Percentiles rank a stretch among this genome's conserved stretches.
phyloP scores from a whole-genome alignment of 2,329 filamentous ascomycete genomes.

The Myriosclerotinia duriaeana region DNA sequence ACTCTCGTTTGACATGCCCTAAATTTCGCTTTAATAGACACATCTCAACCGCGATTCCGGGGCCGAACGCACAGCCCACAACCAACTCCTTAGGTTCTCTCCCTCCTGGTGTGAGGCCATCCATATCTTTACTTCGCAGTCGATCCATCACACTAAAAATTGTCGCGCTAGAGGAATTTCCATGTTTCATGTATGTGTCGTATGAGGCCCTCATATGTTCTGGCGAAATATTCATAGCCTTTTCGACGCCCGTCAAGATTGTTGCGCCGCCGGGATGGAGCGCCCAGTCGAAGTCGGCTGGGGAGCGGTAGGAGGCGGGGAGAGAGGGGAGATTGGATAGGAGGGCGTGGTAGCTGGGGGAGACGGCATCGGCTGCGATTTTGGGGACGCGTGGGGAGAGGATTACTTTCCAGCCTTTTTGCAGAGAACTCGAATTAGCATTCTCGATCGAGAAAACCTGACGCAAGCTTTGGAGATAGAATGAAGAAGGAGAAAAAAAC shows the following conservation, averaged over 20 bases:
- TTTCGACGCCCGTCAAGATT: constrained; percentile 63
- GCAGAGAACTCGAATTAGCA: background rate
- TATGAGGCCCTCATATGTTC: constrained; percentile 70
- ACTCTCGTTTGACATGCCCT: constrained; percentile 32
- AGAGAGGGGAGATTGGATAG: constrained; percentile 49
- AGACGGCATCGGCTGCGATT: constrained; percentile 52
- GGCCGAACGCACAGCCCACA: constrained; percentile 68
- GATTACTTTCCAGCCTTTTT: constrained; percentile 64
- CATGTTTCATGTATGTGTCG: constrained; percentile 65
- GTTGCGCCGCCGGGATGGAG: constrained; percentile 69
- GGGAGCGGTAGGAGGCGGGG: constrained; percentile 46
- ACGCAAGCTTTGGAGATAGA: too few relatives aligned
- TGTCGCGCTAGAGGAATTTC: constrained; percentile 69
- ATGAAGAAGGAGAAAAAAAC: background rate
- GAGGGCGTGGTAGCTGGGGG: constrained; percentile 55
- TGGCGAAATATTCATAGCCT: constrained; percentile 54
- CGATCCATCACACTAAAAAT: constrained; percentile 67
- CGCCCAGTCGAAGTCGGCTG: constrained; percentile 69
- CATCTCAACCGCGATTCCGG: constrained; percentile 68
- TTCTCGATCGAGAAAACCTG: background rate
- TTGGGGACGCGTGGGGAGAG: constrained; percentile 61
- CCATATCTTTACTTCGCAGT: constrained; percentile 60
- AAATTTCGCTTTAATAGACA: constrained; percentile 56
- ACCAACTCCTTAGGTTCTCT: constrained; percentile 55
- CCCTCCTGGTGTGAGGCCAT: constrained; percentile 52